Evolutionary conservation across 768 basidiomycete species (phyloP), one percentile per base, ranked within the genome.

Genomic region (Termitomyces sp.): DNA sequence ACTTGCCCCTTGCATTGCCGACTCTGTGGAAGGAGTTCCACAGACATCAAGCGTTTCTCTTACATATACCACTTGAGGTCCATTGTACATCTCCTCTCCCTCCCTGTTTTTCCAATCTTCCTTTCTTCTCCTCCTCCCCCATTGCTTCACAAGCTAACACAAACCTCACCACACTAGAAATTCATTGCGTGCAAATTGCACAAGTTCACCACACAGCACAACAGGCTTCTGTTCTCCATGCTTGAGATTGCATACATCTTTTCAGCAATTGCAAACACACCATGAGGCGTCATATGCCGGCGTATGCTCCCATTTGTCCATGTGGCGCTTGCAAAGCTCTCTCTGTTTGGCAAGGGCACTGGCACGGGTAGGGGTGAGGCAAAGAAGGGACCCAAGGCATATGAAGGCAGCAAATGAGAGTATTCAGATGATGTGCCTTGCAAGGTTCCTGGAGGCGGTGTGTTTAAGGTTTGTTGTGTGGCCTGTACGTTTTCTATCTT

Each of bases 391-490:
- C 53, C 56, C 52, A 66, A 68, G 49, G 70, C 67, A 52, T 75
- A 78, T 45, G 80, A 75, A 35, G 71, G 68, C 0, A 81, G 79
- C 6, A 51, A 32, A 2, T 40, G 74, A 2, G 86, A 83, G 55
- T 93, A 87, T 65, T 96, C 90, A 88, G 91, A 94, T 64, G 96
- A 98, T 82, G 48, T 90, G 88, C 63, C 77, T 98, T 20, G 86
- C 32, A 8, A 8, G 32, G 32, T 33, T 98, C 69, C 71, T 99
- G 60, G 79, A 88, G 65, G 97, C 92, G 0, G 84, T 93, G 18
- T 91, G 91, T 64, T 76, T 89, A 69, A 80, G 91, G 54, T 93
- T 89, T 64, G 75, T 96, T 44, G 90, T 92, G 6, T 92, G 90
- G 73, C n/a, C n/a, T n/a, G n/a, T n/a, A n/a, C n/a, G n/a, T n/a